Conservation (phyloP, 208 protist genomes). For the Leishmania mexicana region DNA sequence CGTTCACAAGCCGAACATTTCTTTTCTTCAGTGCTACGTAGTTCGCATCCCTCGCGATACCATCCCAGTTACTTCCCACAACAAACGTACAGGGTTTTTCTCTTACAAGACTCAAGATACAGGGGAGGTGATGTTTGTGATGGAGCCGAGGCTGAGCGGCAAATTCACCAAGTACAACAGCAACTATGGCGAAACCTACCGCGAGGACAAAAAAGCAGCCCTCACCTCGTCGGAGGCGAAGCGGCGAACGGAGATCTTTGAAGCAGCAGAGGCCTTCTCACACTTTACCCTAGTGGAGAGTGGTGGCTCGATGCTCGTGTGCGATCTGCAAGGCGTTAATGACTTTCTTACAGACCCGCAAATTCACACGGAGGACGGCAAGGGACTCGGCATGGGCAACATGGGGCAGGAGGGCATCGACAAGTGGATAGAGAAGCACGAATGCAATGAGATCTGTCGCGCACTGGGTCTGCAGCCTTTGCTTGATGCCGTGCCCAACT, state of each 20-base stretch:
- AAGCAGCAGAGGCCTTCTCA: slow-evolving; percentile 87
- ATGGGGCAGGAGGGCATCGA: slow-evolving; percentile 83
- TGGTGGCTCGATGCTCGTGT: slow-evolving; percentile 74
- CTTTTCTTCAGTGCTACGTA: slow-evolving; percentile 88
- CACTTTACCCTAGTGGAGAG: slow-evolving; percentile 82
- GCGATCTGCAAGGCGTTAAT: slow-evolving; percentile 82
- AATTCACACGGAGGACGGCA: slow-evolving; percentile 81
- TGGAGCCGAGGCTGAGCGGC: slow-evolving; percentile 88
- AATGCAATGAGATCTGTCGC: slow-evolving; percentile 76
- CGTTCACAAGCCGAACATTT: slow-evolving; percentile 69
- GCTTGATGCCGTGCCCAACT: slow-evolving; percentile 16
- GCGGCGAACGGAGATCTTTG: slow-evolving; percentile 59
- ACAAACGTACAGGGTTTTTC: slow-evolving; percentile 64
- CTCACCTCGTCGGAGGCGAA: slow-evolving; percentile 46
- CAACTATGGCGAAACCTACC: slow-evolving; percentile 84
- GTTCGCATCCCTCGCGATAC: slow-evolving; percentile 58
- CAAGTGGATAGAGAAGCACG: slow-evolving; percentile 75
- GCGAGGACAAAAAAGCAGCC: slow-evolving; percentile 59
- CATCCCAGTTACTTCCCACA: slow-evolving; percentile 55
- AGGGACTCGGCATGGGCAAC: slow-evolving; percentile 84
- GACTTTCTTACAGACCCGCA: slow-evolving; percentile 88
- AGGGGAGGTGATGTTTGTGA: slow-evolving; percentile 75
- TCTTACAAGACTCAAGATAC: slow-evolving; percentile 77
- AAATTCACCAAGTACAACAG: slow-evolving; percentile 91
- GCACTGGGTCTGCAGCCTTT: slow-evolving; percentile 61